These are phyloP conservation scores for Lasiosphaeria hispida DNA, from an alignment of 495 filamentous ascomycete species.

Conservation along the genomic window DNA sequence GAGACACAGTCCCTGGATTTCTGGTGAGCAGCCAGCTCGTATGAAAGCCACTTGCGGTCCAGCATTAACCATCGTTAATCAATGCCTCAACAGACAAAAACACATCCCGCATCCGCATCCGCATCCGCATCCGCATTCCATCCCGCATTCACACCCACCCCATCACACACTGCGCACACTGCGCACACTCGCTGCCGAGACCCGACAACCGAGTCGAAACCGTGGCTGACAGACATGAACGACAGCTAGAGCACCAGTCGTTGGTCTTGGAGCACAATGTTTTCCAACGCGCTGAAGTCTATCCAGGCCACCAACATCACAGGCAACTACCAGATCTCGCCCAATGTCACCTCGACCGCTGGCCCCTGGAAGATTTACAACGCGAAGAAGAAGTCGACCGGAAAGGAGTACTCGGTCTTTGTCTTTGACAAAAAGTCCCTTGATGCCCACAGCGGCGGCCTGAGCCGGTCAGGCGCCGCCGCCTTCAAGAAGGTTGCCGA, in stretches of 20 bases:
- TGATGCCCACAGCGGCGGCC: constrained; percentile 64
- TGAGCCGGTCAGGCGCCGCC: constrained; percentile 51
- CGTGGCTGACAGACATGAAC: constrained; percentile 10
- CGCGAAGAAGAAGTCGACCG: constrained; percentile 92
- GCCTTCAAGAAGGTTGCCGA: constrained; percentile 76
- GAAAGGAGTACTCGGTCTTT: constrained; percentile 85
- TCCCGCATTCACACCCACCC: not conserved
- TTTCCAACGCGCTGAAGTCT: constrained; percentile 86
- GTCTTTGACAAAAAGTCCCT: constrained; percentile 88
- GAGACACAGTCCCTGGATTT: too few relatives aligned
- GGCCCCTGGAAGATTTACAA: constrained; percentile 97
- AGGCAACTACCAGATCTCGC: constrained; percentile 79
- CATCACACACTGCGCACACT: not conserved
- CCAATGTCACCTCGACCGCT: constrained; percentile 64
- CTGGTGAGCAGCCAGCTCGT: too few relatives aligned
- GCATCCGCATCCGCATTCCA: too few relatives aligned
- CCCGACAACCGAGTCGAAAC: not conserved
- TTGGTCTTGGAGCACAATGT: constrained; percentile 59
- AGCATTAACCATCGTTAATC: too few relatives aligned
- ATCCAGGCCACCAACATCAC: constrained; percentile 84
- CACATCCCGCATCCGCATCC: too few relatives aligned
- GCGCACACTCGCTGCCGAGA: not conserved
- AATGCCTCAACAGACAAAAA: too few relatives aligned
- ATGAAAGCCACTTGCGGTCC: too few relatives aligned
- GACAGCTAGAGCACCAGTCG: constrained; percentile 6